These are phyloP conservation scores for Leccinum olivaceopallidum DNA, from an alignment of 768 basidiomycete species.

Conservation along the genomic window DNA sequence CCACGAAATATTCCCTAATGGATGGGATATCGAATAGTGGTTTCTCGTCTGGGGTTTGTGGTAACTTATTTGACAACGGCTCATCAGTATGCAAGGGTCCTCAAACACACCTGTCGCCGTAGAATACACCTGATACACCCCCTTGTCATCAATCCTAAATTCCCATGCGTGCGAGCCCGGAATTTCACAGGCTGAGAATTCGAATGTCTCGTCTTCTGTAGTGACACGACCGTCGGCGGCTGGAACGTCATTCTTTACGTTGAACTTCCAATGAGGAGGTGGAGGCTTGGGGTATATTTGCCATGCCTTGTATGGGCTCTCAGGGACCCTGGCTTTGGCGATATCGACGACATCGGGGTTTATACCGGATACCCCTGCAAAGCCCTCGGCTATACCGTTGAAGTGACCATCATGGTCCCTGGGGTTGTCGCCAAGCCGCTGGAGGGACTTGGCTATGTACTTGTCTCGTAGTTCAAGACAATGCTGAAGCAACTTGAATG, in stretches of 20 bases:
- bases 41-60: constrained; percentile 37
- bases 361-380: constrained; percentile 65
- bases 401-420: constrained; percentile 85
- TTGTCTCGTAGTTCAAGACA: constrained; percentile 95
- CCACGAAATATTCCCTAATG: constrained; percentile 93
- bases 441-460: constrained; percentile 85
- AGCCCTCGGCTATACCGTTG: constrained; percentile 60
- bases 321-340: constrained; percentile 20
- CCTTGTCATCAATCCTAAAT: constrained; percentile 80
- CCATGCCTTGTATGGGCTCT: constrained; percentile 62
- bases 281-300: constrained; percentile 91
- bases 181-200: constrained; percentile 70
- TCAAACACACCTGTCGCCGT: constrained; percentile 9
- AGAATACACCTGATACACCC: constrained; percentile 86
- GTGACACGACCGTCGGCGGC: constrained; percentile 38
- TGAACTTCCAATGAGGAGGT: constrained; percentile 96
- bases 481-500: constrained; percentile 73
- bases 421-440: constrained; percentile 94
- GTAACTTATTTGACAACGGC: neutral
- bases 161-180: constrained; percentile 64
- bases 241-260: constrained; percentile 46
- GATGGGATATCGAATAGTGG: constrained; percentile 80
- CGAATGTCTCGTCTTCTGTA: constrained; percentile 52
- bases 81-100: neutral
- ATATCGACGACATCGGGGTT: constrained; percentile 55